phyloP scores from a whole-genome alignment of 768 basidiomycete genomes.

The Termitomyces sp. region DNA sequence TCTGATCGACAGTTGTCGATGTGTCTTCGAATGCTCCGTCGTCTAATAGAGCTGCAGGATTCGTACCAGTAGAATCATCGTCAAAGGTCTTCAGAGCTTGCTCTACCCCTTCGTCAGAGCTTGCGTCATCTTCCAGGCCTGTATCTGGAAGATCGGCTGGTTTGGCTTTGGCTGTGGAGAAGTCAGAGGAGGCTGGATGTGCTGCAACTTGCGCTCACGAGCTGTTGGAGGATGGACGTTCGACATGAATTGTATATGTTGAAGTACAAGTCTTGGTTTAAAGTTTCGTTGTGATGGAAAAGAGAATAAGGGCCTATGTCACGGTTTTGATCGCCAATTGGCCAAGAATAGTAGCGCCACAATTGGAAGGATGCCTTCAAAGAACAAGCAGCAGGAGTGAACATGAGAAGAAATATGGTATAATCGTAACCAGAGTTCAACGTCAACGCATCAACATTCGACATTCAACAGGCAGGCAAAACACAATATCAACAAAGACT shows the following conservation, averaged over 20 bases:
- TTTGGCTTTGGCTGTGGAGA: constrained; percentile 10
- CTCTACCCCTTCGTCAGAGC: background rate
- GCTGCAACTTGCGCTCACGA: constrained; percentile 7
- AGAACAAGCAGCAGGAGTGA: background rate
- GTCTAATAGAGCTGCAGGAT: background rate
- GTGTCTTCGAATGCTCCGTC: background rate
- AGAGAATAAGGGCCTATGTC: background rate
- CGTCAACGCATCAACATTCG: no score
- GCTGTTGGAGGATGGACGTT: constrained; percentile 5
- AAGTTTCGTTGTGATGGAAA: background rate
- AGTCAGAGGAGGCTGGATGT: background rate
- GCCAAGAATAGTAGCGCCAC: background rate
- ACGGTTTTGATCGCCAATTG: constrained; percentile 1
- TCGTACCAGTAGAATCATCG: background rate
- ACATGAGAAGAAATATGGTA: background rate
- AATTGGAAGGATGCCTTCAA: background rate
- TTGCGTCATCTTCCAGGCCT: constrained; percentile 2
- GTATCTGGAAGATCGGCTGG: constrained; percentile 13
- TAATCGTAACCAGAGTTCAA: background rate
- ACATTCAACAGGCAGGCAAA: background rate
- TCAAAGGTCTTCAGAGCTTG: background rate
- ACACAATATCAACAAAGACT: background rate
- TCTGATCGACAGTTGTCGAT: background rate
- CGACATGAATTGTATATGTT: constrained; percentile 1
- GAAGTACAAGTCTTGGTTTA: background rate